Base-by-base conservation (phyloP, 164 flowering plant species). In the Echeveria elegans region DNA sequence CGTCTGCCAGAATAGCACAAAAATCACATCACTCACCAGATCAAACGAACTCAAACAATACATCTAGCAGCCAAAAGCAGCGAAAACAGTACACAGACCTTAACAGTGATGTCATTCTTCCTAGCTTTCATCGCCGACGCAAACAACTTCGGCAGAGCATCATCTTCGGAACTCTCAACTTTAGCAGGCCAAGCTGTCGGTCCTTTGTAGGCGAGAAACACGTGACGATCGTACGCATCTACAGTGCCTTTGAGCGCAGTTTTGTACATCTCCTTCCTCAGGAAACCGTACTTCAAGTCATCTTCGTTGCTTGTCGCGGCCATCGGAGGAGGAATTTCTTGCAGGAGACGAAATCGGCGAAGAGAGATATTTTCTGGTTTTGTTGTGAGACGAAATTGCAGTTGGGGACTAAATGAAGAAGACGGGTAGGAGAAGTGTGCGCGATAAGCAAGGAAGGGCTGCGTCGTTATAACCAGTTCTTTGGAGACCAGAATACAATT, bases 171-270 rank as follows among this genome's bases (percentile, higher is more conserved):
- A 23, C 47, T 73, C 73, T 92, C 99, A 43, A 88, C 82, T 8
- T 74, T 81, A 23, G 88, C 23, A 29, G 89, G 78, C 99, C 99
- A 94, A 26, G 74, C 68, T 29, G 76, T 80, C n/a, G 82, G 81
- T 64, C 68, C 74, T 81, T 84, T 85, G 80, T 77, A 85, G 74
- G 92, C 87, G 69, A 95, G 94, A 68, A 95, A 86, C 15, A 89
- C 69, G 69, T 95, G 99, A 41, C 99, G 88, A 21, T 85, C 96
- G 79, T 88, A 88, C 10, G 77, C 71, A 59, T 76, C 79, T 6
- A 87, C 82, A 56, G 93, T 86, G 16, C 83, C 88, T 30, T 85
- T 71, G 36, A 94, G 86, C 40, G 70, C 68, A 58, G 12, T 32
- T 72, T 59, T 43, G 73, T 81, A 75, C 97, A 92, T 94, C 78